Conservation (phyloP, 2,329 filamentous ascomycete genomes). For the Colletotrichum eleusines region DNA sequence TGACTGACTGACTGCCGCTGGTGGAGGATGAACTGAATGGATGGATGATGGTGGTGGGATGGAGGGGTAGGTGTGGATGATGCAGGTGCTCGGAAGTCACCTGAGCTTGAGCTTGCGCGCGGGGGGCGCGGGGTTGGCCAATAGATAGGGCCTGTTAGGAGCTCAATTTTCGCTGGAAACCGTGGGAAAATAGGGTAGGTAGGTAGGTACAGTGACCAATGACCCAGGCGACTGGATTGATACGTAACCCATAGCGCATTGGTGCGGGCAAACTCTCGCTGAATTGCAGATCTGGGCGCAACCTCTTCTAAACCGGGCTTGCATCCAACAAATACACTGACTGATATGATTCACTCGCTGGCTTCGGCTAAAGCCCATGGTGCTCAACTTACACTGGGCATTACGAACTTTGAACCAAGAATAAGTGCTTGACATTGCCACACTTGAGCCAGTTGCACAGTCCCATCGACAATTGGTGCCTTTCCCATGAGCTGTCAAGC, state of each 20-base stretch:
- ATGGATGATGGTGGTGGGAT: too few species aligned
- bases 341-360: not conserved
- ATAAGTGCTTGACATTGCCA: conserved; percentile 30
- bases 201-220: not conserved
- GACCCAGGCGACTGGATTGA: not conserved
- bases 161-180: conserved; percentile 42
- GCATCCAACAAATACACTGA: not conserved
- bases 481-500: not conserved
- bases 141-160: conserved; percentile 17
- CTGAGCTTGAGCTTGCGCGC: not conserved
- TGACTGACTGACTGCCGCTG: not conserved
- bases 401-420: conserved; percentile 29
- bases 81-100: not conserved
- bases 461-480: not conserved
- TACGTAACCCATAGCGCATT: too few species aligned
- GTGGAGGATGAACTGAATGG: conserved; percentile 4
- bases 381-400: not conserved
- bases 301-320: not conserved
- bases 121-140: conserved; percentile 21
- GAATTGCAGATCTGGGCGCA: conserved; percentile 26
- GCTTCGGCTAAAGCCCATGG: not conserved
- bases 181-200: conserved; percentile 3
- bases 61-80: not conserved
- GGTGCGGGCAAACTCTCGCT: conserved; percentile 40
- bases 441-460: conserved; percentile 3